These are phyloP conservation scores for Epicoccum sorghinum DNA, from an alignment of 2,329 filamentous ascomycete genomes.

Conservation along the genomic window DNA sequence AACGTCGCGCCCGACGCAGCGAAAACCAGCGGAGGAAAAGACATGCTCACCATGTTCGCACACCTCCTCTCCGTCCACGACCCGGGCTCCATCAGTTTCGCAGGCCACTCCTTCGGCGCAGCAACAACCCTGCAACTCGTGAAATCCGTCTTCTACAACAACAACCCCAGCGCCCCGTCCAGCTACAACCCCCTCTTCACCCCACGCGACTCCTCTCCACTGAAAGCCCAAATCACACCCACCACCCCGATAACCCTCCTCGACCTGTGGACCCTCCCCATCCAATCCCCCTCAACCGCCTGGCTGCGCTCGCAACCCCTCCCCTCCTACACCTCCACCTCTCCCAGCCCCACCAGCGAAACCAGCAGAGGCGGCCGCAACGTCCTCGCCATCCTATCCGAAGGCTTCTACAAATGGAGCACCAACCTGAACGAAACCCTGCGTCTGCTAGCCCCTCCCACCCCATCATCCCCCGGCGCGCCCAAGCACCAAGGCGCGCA, in stretches of 20 bases:
- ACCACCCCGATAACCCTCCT: constrained; percentile 71
- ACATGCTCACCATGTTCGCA: constrained; percentile 64
- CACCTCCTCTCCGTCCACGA: constrained; percentile 69
- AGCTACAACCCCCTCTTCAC: constrained; percentile 64
- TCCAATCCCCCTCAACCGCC: constrained; percentile 66
- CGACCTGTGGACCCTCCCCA: constrained; percentile 81
- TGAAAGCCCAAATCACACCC: constrained; percentile 71
- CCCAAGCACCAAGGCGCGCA: constrained; percentile 55
- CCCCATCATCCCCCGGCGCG: constrained; percentile 54
- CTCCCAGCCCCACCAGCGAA: constrained; percentile 40
- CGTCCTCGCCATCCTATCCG: constrained; percentile 74
- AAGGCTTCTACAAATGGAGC: constrained; percentile 79
- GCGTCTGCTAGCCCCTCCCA: constrained; percentile 65
- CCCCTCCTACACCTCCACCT: constrained; percentile 65
- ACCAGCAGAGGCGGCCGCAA: constrained; percentile 55
- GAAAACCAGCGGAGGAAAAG: constrained; percentile 44
- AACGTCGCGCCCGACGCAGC: constrained; percentile 53
- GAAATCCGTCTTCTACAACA: constrained; percentile 76
- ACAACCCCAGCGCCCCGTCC: constrained; percentile 43
- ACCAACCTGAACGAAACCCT: constrained; percentile 74
- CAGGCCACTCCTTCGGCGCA: constrained; percentile 82
- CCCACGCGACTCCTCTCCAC: constrained; percentile 60
- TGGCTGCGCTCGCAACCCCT: constrained; percentile 75
- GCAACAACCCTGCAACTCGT: constrained; percentile 76
- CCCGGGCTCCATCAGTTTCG: constrained; percentile 75